phyloP scores from a whole-genome alignment of 179 eudicot genomes.

The Camellia oleifera region DNA sequence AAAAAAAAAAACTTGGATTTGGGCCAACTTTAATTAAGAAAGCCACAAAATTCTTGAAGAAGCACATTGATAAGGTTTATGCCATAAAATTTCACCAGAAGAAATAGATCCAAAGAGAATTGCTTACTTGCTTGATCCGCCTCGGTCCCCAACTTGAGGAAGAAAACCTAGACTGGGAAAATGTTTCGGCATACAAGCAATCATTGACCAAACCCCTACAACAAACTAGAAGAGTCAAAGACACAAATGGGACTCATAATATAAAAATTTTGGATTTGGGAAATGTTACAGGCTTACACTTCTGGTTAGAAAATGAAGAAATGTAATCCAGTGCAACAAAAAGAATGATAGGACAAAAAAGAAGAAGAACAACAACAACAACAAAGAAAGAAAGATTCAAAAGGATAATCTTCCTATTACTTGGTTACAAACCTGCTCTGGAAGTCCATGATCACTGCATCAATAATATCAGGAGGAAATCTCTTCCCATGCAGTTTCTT shows the following conservation, averaged over 20 bases:
- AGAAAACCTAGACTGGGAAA: conserved; percentile 76
- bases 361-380: not conserved
- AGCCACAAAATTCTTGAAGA: not conserved
- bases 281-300: not conserved
- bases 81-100: not conserved
- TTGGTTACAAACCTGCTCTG: conserved; percentile 48
- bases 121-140: conserved; percentile 75
- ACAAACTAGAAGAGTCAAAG: conserved; percentile 17
- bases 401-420: not conserved
- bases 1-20: not conserved
- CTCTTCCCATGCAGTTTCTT: conserved; percentile 65
- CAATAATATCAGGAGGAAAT: conserved; percentile 44
- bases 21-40: not conserved
- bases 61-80: not conserved
- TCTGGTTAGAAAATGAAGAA: not conserved
- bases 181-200: conserved; percentile 75
- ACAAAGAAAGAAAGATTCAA: not conserved
- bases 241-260: not conserved
- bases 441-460: conserved; percentile 57
- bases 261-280: not conserved
- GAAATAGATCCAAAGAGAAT: not conserved
- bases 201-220: conserved; percentile 87
- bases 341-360: not conserved
- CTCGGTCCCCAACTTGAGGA: conserved; percentile 92
- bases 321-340: not conserved